A percentile compares a stretch with the other conserved stretches of the same genome.
phyloP scores from a whole-genome alignment of 345 rosid species.

The Eucalyptus grandis region DNA sequence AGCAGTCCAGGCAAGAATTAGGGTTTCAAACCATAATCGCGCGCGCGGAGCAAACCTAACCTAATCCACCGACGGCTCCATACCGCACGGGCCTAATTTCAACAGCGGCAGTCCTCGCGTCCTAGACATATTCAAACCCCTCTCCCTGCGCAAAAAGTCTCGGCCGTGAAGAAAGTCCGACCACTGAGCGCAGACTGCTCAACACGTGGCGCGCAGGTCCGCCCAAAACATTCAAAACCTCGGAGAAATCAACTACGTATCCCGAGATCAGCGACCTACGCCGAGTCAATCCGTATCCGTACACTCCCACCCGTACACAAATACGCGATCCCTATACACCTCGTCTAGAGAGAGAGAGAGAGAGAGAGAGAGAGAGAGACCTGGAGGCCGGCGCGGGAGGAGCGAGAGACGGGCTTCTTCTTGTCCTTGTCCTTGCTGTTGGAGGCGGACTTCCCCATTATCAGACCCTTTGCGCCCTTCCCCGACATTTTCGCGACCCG shows the following conservation, averaged over 20 bases:
- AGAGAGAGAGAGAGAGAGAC: constrained; percentile 4
- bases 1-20: background rate
- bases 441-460: constrained; percentile 48
- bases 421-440: constrained; percentile 58
- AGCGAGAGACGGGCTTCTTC: constrained; percentile 67
- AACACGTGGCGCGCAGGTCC: background rate
- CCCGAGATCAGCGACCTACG: background rate
- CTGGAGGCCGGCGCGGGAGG: constrained; percentile 83
- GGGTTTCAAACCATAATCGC: background rate
- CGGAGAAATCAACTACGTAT: background rate
- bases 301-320: background rate
- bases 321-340: background rate
- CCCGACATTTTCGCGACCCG: constrained; percentile 51
- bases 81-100: background rate
- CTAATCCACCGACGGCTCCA: background rate
- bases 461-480: constrained; percentile 74
- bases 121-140: background rate
- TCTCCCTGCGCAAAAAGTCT: background rate
- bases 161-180: background rate
- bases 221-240: background rate
- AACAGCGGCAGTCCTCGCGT: background rate
- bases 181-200: background rate
- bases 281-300: background rate
- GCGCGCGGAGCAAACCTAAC: background rate
- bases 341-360: background rate